Base-by-base conservation (phyloP, 495 filamentous ascomycete species). In the Melanomma pulvis-pyrius region DNA sequence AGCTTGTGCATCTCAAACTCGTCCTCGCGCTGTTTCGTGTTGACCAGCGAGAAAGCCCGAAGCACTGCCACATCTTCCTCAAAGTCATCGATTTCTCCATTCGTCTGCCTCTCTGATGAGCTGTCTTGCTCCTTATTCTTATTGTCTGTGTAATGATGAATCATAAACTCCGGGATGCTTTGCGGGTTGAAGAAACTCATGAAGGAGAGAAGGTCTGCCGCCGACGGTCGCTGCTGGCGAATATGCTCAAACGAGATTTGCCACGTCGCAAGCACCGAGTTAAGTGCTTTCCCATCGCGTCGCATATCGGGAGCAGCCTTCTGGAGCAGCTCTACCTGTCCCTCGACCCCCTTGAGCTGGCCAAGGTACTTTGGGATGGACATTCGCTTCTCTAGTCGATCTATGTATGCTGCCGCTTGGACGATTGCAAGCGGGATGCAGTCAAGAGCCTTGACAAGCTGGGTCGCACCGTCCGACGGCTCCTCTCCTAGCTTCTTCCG, bases 1-100 rank as follows among this genome's bases (percentile, higher is more conserved):
- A 84, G 75, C 49, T 61, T 32, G 73, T 84, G 79, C 74, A 83
- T 84, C 60, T 77, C 73, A 60, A 81, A 82, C 0, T 39, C 34
- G 19, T 59, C 41, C 34, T 47, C 36, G 22, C 15, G 19, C 34
- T 34, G 26, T 34, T 55, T 58, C 25, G 41, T 64, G 39, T 41
- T 21, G n/a, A 65, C 39, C 19, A 65, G 51, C 39, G 61, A 65
- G 53, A 65, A 65, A n/a, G 51, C 51, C 15, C 53, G 51, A 57
- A 65, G 61, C 12, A 65, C 2, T 48, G 52, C 53, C 25, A 57
- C 22, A 49, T 65, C 61, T 50, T 57, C 53, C 36, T 65, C 52
- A 48, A 65, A 65, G 44, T 65, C 52, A 25, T 57, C 51, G 39
- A 57, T 34, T n/a, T 50, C 61, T 28, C 22, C 50, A 46, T 41